These are phyloP conservation scores for Hymenotorrendiella dingleyae DNA, from an alignment of 2,329 filamentous ascomycete species.

Conservation along the genomic window DNA sequence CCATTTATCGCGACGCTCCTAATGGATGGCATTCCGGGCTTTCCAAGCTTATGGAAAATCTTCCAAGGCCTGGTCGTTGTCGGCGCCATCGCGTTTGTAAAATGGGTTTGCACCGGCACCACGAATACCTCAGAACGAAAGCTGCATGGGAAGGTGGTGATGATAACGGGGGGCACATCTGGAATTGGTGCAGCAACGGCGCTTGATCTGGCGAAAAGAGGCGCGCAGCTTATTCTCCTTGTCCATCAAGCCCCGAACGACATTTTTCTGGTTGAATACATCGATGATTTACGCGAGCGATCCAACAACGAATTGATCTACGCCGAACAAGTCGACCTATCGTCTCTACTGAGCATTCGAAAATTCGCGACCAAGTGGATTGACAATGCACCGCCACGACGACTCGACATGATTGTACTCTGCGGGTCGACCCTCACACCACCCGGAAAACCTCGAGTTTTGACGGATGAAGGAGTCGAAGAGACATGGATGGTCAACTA, in stretches of 20 bases:
- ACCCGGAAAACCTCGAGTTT: slow-evolving; percentile 49
- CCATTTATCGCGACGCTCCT: slow-evolving; percentile 25
- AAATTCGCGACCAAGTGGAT: slow-evolving; percentile 97
- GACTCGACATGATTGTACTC: slow-evolving; percentile 85
- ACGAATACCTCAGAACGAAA: slow-evolving; percentile 69
- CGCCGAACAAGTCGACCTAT: slow-evolving; percentile 87
- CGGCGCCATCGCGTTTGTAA: slow-evolving; percentile 51
- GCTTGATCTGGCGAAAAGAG: slow-evolving; percentile 67
- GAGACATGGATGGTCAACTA: slow-evolving; percentile 93
- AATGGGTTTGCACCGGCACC: slow-evolving; percentile 73
- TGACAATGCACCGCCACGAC: slow-evolving; percentile 82
- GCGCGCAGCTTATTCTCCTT: slow-evolving; percentile 85
- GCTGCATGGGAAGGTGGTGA: slow-evolving; percentile 89
- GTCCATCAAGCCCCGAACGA: slow-evolving; percentile 77
- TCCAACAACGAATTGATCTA: slow-evolving; percentile 86
- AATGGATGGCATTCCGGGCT: slow-evolving; percentile 18
- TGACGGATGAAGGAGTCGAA: slow-evolving; percentile 77
- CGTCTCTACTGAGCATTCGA: slow-evolving; percentile 83
- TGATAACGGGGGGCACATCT: slow-evolving; percentile 91
- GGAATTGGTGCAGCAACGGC: slow-evolving; percentile 80
- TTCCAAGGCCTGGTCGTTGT: slow-evolving; percentile 47
- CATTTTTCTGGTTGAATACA: slow-evolving; percentile 85
- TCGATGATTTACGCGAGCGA: slow-evolving; percentile 74
- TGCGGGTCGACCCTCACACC: slow-evolving; percentile 77
- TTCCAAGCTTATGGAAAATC: slow-evolving; percentile 37